Evolutionary conservation across 371 early-diverging fungal genomes (phyloP).

Genomic region (Saksenaea oblongispora): DNA sequence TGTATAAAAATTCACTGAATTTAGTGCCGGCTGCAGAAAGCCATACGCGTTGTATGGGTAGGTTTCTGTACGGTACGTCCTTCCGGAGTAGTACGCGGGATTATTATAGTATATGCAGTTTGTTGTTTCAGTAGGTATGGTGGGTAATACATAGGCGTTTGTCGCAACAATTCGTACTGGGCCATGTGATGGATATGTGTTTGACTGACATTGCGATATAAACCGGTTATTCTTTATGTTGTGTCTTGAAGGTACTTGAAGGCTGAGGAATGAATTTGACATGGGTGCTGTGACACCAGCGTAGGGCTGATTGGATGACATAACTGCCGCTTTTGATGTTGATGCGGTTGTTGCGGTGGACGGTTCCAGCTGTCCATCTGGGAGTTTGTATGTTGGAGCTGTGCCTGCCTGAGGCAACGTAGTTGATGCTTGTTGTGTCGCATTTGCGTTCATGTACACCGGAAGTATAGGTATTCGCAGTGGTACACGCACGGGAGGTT

Average conservation of each 20-base stretch:
- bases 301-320: background rate
- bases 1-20: background rate
- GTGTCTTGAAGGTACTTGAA: background rate
- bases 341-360: background rate
- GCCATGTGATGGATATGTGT: background rate
- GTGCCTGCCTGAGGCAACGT: background rate
- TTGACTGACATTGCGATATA: background rate
- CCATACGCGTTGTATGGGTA: background rate
- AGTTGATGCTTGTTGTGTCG: background rate
- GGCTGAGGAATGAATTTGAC: background rate
- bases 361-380: background rate
- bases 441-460: background rate
- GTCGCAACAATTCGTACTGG: background rate
- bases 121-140: background rate
- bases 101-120: background rate
- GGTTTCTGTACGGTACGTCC: background rate
- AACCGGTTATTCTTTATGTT: background rate
- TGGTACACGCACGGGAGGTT: conserved; percentile 14
- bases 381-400: background rate
- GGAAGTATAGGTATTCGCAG: conserved; percentile 11
- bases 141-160: background rate
- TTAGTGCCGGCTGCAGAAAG: background rate
- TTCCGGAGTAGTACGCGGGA: background rate
- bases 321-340: background rate
- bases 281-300: background rate